Conservation (phyloP, 495 filamentous ascomycete species). For the Tuber magnatum region DNA sequence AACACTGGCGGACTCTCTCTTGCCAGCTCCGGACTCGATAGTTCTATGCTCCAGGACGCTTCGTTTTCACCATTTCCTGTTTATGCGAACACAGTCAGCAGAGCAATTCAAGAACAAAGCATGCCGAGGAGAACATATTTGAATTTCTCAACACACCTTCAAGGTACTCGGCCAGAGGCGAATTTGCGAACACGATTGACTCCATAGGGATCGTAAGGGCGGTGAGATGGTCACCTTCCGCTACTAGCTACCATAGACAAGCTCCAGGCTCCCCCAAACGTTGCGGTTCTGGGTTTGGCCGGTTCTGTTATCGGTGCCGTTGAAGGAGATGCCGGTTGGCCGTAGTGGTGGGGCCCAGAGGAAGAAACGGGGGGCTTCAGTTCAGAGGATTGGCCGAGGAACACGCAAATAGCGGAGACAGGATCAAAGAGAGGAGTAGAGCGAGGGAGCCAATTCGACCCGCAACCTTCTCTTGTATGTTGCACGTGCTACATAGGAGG, state of each 20-base stretch:
- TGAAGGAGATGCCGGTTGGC: background rate
- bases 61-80: conserved; percentile 49
- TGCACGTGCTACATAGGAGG: background rate
- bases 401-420: background rate
- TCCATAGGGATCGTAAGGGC: conserved; percentile 58
- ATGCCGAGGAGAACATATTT: conserved; percentile 25
- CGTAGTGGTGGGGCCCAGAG: background rate
- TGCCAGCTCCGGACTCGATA: conserved; percentile 26
- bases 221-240: conserved; percentile 22
- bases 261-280: conserved; percentile 8
- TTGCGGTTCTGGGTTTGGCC: background rate
- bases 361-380: background rate
- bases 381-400: background rate
- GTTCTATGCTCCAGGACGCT: conserved; percentile 46
- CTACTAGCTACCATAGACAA: conserved; percentile 21
- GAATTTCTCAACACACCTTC: conserved; percentile 57
- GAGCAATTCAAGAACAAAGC: conserved; percentile 12
- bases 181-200: conserved; percentile 80
- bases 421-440: background rate
- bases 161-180: conserved; percentile 86
- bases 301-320: background rate
- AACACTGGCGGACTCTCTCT: conserved; percentile 22
- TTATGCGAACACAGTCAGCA: conserved; percentile 28
- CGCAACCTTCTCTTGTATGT: background rate
- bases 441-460: background rate